Conservation (phyloP, 78 protist species). For the slime mould (Dictyostelium discoideum) region dicty_2.7 NC_007091.3:4985501-4986000, state of each 20-base stretch:
- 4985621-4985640: background rate
- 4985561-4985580: background rate
- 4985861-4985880: background rate
- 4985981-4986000: too few species aligned
- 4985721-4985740: background rate
- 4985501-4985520: background rate
- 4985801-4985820: background rate
- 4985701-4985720: background rate
- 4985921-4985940: too few species aligned
- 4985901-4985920: too few species aligned
- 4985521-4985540: background rate
- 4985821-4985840: background rate
- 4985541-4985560: background rate
- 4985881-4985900: too few species aligned
- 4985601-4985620: slow-evolving; percentile 2
- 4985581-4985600: background rate
- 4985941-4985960: too few species aligned
- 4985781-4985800: background rate
- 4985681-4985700: background rate
- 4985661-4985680: slow-evolving; percentile 53
- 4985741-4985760: background rate
- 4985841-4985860: background rate
- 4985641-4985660: slow-evolving; percentile 4
- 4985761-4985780: background rate
- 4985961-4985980: too few species aligned